phyloP scores from a whole-genome alignment of 2,329 filamentous ascomycete species.

The Didymella segeticola region DNA sequence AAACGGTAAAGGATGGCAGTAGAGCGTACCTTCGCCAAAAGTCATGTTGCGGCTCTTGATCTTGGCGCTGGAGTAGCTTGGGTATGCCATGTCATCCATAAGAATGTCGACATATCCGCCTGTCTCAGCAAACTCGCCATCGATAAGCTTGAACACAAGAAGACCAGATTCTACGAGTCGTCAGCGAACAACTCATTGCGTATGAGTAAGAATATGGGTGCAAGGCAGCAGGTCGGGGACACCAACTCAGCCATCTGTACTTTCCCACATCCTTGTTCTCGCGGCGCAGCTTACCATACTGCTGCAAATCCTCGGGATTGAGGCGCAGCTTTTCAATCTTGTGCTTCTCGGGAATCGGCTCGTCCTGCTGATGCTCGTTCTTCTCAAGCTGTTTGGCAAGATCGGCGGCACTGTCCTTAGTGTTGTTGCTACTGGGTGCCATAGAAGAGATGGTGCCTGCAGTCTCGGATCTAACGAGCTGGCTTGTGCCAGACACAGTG shows the following conservation, averaged over 20 bases:
- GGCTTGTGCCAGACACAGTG: conserved; percentile 29
- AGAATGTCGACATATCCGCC: conserved; percentile 84
- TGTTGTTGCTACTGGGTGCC: conserved; percentile 30
- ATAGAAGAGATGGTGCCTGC: conserved; percentile 54
- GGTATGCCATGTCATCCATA: conserved; percentile 94
- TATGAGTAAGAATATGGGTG: conserved; percentile 24
- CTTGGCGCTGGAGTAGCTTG: conserved; percentile 82
- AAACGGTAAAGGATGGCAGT: not conserved
- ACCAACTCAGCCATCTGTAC: conserved; percentile 38
- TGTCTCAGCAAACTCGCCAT: conserved; percentile 79
- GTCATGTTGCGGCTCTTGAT: conserved; percentile 72
- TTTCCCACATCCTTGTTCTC: conserved; percentile 19
- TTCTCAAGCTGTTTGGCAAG: conserved; percentile 56
- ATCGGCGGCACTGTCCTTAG: conserved; percentile 46
- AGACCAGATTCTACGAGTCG: conserved; percentile 76
- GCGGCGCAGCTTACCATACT: conserved; percentile 66
- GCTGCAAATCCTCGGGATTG: conserved; percentile 77
- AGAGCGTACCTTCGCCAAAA: conserved; percentile 76
- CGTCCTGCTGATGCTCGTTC: conserved; percentile 55
- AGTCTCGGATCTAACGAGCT: conserved; percentile 37
- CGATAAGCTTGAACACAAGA: conserved; percentile 91
- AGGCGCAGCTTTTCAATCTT: conserved; percentile 78
- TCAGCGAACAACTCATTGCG: conserved; percentile 41
- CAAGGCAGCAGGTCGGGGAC: conserved; percentile 23
- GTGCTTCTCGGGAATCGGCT: conserved; percentile 59